Evolutionary conservation across 2,329 filamentous ascomycete species (phyloP).

Genomic region (Sporothrix inflata): DNA sequence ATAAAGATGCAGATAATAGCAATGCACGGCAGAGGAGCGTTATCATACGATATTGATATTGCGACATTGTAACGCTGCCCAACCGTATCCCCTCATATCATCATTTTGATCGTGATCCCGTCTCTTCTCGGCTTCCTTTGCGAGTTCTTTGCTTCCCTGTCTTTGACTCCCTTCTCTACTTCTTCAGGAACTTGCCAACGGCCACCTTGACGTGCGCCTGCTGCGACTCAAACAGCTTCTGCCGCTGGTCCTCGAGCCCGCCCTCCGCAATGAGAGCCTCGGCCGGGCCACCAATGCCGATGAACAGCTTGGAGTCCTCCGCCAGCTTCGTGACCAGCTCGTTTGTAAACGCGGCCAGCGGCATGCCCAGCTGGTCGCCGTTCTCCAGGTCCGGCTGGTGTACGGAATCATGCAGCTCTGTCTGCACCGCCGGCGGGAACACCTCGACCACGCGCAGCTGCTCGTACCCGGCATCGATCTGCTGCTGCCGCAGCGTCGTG

Average conservation of each 20-base stretch:
- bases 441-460: slow-evolving; percentile 47
- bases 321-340: slow-evolving; percentile 45
- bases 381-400: slow-evolving; percentile 47
- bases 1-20: neutral
- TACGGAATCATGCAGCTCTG: slow-evolving; percentile 49
- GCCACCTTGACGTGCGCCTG: slow-evolving; percentile 33
- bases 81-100: neutral
- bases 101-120: slow-evolving; percentile 1
- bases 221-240: slow-evolving; percentile 37
- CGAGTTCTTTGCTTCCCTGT: neutral
- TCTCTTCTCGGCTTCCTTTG: neutral
- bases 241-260: slow-evolving; percentile 38
- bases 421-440: slow-evolving; percentile 47
- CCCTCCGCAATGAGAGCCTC: slow-evolving; percentile 36
- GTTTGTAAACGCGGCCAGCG: slow-evolving; percentile 48
- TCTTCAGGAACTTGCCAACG: slow-evolving; percentile 35
- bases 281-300: slow-evolving; percentile 44
- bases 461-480: slow-evolving; percentile 43
- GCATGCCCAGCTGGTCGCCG: slow-evolving; percentile 53
- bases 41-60: neutral
- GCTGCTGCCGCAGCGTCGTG: slow-evolving; percentile 50
- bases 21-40: neutral
- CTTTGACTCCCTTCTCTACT: neutral
- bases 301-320: slow-evolving; percentile 44
- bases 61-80: neutral